Percentiles rank a stretch among this genome's conserved stretches.
phyloP scores from a whole-genome alignment of 805 yeast genomes.

The Kodamaea nitidulidarum region DNA sequence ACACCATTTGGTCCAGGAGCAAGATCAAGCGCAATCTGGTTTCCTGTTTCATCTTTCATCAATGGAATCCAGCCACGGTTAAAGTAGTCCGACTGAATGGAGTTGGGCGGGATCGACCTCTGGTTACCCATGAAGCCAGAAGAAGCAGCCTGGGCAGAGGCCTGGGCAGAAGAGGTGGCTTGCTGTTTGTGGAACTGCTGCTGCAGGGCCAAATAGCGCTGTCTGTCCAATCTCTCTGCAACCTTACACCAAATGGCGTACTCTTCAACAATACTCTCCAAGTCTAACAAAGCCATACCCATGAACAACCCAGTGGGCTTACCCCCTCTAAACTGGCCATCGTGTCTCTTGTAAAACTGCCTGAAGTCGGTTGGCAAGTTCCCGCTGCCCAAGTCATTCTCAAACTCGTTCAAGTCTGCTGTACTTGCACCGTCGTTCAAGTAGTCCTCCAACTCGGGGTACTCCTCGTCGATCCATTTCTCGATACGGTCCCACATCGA shows the following conservation, averaged over 20 bases:
- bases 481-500: conserved; percentile 43
- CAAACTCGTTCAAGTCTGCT: conserved; percentile 45
- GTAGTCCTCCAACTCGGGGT: conserved; percentile 43
- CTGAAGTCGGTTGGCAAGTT: conserved; percentile 42
- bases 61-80: conserved; percentile 76
- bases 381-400: conserved; percentile 41
- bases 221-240: conserved; percentile 37
- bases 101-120: conserved; percentile 35
- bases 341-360: conserved; percentile 43
- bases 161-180: conserved; percentile 10
- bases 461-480: conserved; percentile 41
- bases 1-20: conserved; percentile 62
- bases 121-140: conserved; percentile 31
- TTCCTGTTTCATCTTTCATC: conserved; percentile 83
- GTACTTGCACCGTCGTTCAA: conserved; percentile 42
- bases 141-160: conserved; percentile 16
- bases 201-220: conserved; percentile 27
- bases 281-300: conserved; percentile 41
- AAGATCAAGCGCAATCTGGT: conserved; percentile 86
- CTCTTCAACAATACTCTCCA: conserved; percentile 41
- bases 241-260: conserved; percentile 40
- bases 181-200: conserved; percentile 18
- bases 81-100: conserved; percentile 33
- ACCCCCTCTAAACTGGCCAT: conserved; percentile 44
- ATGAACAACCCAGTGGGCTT: conserved; percentile 43